These are phyloP conservation scores for Tuber umbilicatum DNA, from an alignment of 495 filamentous ascomycete species.

Conservation along the genomic window DNA sequence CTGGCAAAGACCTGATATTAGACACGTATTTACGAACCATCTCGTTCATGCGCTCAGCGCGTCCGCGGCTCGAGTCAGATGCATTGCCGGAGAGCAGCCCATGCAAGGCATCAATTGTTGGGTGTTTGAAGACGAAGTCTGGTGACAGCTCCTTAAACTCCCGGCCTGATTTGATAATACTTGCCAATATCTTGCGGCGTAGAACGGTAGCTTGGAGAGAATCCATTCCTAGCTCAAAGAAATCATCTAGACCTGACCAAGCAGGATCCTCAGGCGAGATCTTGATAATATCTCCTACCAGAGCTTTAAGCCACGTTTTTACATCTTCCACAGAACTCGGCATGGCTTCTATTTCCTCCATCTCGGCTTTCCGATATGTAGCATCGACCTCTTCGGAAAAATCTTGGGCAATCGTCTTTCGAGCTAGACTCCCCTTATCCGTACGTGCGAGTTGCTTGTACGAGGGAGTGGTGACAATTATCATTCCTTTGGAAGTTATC, in stretches of 20 bases:
- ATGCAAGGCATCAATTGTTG: slow-evolving; percentile 26
- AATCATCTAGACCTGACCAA: slow-evolving; percentile 42
- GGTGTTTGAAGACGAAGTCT: slow-evolving; percentile 26
- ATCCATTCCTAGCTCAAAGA: slow-evolving; percentile 55
- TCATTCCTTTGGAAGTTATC: slow-evolving; percentile 25
- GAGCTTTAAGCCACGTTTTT: slow-evolving; percentile 21
- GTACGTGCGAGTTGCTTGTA: slow-evolving; percentile 26
- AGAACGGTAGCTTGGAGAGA: slow-evolving; percentile 56
- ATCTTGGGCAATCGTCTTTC: slow-evolving; percentile 26
- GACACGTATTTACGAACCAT: slow-evolving; percentile 32
- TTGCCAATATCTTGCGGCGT: slow-evolving; percentile 47
- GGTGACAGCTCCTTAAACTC: slow-evolving; percentile 18
- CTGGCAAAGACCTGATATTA: slow-evolving; percentile 18
- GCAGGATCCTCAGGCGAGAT: slow-evolving; percentile 7
- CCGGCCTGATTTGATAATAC: slow-evolving; percentile 23
- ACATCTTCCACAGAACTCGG: slow-evolving; percentile 7
- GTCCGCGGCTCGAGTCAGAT: background rate
- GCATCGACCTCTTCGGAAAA: slow-evolving; percentile 33
- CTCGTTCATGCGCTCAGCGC: slow-evolving; percentile 28
- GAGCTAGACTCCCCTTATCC: slow-evolving; percentile 29
- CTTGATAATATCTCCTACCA: slow-evolving; percentile 15
- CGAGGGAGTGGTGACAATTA: slow-evolving; percentile 24
- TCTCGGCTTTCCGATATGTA: slow-evolving; percentile 18
- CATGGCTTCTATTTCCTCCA: slow-evolving; percentile 24
- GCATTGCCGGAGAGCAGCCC: slow-evolving; percentile 8